Evolutionary conservation across 2,329 filamentous ascomycete species (phyloP), one percentile per base, ranked within the genome.

Genomic region (Venturia nashicola): DNA sequence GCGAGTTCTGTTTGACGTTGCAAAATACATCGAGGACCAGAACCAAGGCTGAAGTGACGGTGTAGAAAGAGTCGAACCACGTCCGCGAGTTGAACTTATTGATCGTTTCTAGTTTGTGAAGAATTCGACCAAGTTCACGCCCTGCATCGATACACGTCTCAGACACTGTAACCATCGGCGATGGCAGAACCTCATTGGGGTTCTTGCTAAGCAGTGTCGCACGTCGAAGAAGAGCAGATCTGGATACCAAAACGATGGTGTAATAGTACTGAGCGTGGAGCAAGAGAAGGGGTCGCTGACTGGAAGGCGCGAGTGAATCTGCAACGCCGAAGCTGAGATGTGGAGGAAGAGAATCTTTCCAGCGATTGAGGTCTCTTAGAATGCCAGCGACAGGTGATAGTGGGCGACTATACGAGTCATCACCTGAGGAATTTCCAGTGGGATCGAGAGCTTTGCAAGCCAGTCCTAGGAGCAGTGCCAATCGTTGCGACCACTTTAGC

Each of bases 211-310:
- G 65, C 1, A 68, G 67, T 7, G 73, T 74, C 23, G 74, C 73
- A 27, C 72, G 71, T 27, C 71, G 72, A n/a, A 77, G 71, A 27
- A 76, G 67, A 7, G 76, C 74, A 34, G 73, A 70, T 59, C 76
- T 72, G 43, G 75, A 75, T 16, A 77, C 66, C 7, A 78, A 71
- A 6, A 71, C 70, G 6, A 75, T 68, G 3, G 73, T 74, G 65
- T 78, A 77, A 65, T 77, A 74, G 65, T 76, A 75, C 64, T 75
- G 68, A 4, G 71, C 70, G 61, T 78, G 76, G 23, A 78, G 66
- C 43, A 77, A 67, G 11, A 78, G 64, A 6, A 78, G 68, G 3
- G 74, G 71, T 14, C 76, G 72, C 48, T 74, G 75, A 46, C 72
- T 73, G 12, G 71, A 66, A 23, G 72, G 72, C 2, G 73, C 70